Evolutionary conservation across 1,139 yeast genomes (phyloP), one percentile per base, ranked within the genome.

Genomic region (Nakaseomyces kungkrabaensis): DNA sequence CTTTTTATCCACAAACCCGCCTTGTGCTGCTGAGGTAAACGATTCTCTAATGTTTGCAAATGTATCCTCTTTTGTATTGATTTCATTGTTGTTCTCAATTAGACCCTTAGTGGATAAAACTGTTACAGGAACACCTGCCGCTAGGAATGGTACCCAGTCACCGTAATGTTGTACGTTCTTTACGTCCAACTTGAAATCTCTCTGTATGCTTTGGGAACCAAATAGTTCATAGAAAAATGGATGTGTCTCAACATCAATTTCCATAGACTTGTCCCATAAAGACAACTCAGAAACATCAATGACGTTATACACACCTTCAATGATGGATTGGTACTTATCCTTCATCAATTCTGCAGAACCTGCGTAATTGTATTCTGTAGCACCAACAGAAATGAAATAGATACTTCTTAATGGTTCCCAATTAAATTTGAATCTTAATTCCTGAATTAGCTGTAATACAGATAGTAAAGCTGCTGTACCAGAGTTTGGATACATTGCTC

Each of bases 401-500:
- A 92, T 80, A 1, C 94, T 76, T 61, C 98, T 76, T 29, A 89
- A 68, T 0, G 98, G 98, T 45, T 76, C 72, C 97, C 98, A 92
- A 53, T 82, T 79, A 56, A 76, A 78, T 50, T 80, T 74, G 50
- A 79, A 72, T 54, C 79, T 82, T 66, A 90, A 70, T 32, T 79
- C 73, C n/a, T 89, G 80, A 53, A 90, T 78, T 0, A 86, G 67
- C 52, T 86, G 78, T 4, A 88, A 79, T 51, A 89, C 68, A 56
- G 90, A 95, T 10, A 90, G 68, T 51, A 92, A 65, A 1, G 84
- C 72, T 0, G 84, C 81, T 1, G 94, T 81, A 0, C 96, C 95
- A 1, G 95, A 80, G 57, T 79, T 79, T 26, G 92, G 81, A 36
- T 79, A 76, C 4, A 79, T 71, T 0, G 95, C 82, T 10, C 97